phyloP scores from a whole-genome alignment of 768 basidiomycete genomes.

The Psilocybe cubensis region DNA sequence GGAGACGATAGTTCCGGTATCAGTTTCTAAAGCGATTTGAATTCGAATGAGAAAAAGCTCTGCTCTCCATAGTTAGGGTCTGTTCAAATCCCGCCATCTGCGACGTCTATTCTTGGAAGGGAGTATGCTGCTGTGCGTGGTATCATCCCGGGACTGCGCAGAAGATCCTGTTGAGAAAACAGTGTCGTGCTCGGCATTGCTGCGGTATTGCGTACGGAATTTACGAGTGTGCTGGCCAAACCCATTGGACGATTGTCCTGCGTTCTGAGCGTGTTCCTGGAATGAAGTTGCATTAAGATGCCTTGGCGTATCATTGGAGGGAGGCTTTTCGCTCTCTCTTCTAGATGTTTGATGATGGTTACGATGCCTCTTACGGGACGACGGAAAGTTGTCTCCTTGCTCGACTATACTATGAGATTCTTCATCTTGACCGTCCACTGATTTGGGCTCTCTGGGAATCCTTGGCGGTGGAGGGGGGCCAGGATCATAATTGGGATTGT shows the following conservation, averaged over 20 bases:
- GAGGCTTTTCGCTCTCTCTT: neutral
- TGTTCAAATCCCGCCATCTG: neutral
- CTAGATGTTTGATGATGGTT: neutral
- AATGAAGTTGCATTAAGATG: neutral
- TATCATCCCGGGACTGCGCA: neutral
- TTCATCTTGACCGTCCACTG: neutral
- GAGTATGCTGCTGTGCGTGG: neutral
- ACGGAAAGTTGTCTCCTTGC: neutral
- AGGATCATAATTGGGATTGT: slow-evolving; percentile 74
- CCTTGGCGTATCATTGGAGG: neutral
- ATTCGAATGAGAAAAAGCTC: neutral
- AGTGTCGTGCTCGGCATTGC: neutral
- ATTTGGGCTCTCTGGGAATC: slow-evolving; percentile 18
- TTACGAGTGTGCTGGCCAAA: neutral
- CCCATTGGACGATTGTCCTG: neutral
- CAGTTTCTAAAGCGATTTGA: neutral
- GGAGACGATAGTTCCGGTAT: neutral
- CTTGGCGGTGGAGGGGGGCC: slow-evolving; percentile 64
- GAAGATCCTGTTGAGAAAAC: slow-evolving; percentile 1
- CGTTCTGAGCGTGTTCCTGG: neutral
- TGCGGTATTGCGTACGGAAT: neutral
- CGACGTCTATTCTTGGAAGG: neutral
- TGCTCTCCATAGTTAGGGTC: neutral
- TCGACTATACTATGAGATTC: slow-evolving; percentile 1
- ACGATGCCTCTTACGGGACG: neutral